A percentile compares a stretch with the other conserved stretches of the same genome.
phyloP scores from a whole-genome alignment of 345 rosid species.

The Stellera chamaejasme region DNA sequence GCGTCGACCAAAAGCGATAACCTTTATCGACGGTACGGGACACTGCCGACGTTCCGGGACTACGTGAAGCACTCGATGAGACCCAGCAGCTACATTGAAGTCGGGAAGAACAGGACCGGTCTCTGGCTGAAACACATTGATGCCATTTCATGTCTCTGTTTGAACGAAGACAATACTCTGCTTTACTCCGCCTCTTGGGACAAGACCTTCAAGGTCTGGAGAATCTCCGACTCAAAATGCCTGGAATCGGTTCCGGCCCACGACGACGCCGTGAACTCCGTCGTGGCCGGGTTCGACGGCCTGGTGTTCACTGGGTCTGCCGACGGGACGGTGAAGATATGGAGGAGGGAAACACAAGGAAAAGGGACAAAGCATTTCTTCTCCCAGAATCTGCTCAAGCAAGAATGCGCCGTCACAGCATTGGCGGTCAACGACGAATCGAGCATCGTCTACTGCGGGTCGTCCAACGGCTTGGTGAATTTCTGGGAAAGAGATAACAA shows the following conservation, averaged over 20 bases:
- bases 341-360: conserved; percentile 85
- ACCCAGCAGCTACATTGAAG: conserved; percentile 53
- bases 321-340: conserved; percentile 75
- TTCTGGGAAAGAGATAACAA: conserved; percentile 60
- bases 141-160: conserved; percentile 68
- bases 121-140: conserved; percentile 62
- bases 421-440: conserved; percentile 44
- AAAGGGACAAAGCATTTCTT: conserved; percentile 81
- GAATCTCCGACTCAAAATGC: conserved; percentile 54
- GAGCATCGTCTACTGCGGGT: conserved; percentile 62
- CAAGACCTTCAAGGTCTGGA: conserved; percentile 82
- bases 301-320: conserved; percentile 85
- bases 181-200: conserved; percentile 90
- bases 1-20: conserved; percentile 34
- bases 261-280: conserved; percentile 73
- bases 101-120: conserved; percentile 27
- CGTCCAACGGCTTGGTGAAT: conserved; percentile 80
- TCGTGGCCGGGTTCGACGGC: conserved; percentile 68
- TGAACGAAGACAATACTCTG: conserved; percentile 50
- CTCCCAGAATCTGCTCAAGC: conserved; percentile 67
- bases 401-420: conserved; percentile 79
- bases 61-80: conserved; percentile 42
- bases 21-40: conserved; percentile 50
- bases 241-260: conserved; percentile 72
- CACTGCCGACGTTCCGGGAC: conserved; percentile 59